Evolutionary conservation across 2,329 filamentous ascomycete species (phyloP), one percentile per base, ranked within the genome.

Genomic region (Biscogniauxia marginata): DNA sequence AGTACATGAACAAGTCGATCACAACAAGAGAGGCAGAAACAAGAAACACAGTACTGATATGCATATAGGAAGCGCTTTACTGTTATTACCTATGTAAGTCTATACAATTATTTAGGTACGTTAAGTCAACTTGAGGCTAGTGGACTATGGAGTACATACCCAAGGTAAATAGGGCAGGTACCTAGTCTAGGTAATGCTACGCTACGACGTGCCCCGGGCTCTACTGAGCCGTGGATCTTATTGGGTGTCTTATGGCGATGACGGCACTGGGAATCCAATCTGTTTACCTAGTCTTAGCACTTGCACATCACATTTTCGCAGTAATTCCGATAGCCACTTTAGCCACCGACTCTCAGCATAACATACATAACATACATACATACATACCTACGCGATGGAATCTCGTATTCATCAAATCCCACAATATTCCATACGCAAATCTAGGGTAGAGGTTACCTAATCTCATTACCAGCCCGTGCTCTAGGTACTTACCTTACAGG

Each of bases 271-370:
- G 13, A 11, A 11, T 11, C 30, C 30, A 11, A 39, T 39, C 30
- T 9, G 30, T 39, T 39, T 39, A 39, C n/a, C n/a, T n/a, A n/a
- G n/a, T 16, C 30, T 39, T 39, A 39, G 30, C 44, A 54, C 54
- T 57, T 60, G 60, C 54, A 60, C 47, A 62, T 62, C 60, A 53
- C 54, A 19, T 43, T 55, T 45, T 57, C 30, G 24, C 30, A 34
- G 18, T 52, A 24, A 46, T 54, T 62, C 55, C 56, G 54, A 62
- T 62, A 60, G 57, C 55, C 54, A 49, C 49, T 50, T 22, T 39
- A 16, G 30, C 30, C n/a, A 39, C 30, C 30, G 30, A 39, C 13
- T 39, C n/a, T 39, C 30, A 39, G 30, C 30, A 16, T 11, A 39
- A 39, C 30, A 39, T 39, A 39, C n/a, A n/a, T n/a, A n/a, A n/a